These are phyloP conservation scores for Karstenula rhodostoma DNA, from an alignment of 2,329 filamentous ascomycete genomes.

Conservation along the genomic window DNA sequence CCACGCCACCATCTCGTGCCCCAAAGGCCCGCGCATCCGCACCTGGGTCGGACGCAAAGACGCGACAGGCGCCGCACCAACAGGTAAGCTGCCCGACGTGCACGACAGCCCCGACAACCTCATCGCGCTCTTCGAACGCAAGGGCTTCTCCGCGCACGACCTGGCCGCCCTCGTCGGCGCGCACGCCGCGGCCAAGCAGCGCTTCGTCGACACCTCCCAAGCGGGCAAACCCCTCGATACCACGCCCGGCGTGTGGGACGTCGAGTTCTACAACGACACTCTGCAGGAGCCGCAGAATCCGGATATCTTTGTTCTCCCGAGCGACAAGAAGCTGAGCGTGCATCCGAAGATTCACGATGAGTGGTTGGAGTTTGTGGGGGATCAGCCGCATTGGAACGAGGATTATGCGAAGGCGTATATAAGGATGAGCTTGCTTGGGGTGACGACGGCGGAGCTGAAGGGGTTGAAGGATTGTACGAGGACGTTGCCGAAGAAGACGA, in stretches of 20 bases:
- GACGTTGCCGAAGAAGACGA: slow-evolving; percentile 33
- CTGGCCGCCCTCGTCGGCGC: slow-evolving; percentile 65
- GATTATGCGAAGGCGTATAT: slow-evolving; percentile 45
- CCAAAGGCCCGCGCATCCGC: slow-evolving; percentile 61
- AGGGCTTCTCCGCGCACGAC: slow-evolving; percentile 60
- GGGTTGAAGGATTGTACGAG: slow-evolving; percentile 38
- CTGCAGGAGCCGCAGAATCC: slow-evolving; percentile 31
- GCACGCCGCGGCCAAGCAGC: slow-evolving; percentile 60
- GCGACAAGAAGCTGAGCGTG: slow-evolving; percentile 34
- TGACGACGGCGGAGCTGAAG: slow-evolving; percentile 25
- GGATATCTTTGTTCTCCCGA: slow-evolving; percentile 41
- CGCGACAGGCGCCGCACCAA: slow-evolving; percentile 50
- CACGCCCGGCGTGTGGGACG: slow-evolving; percentile 61
- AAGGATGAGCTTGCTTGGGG: slow-evolving; percentile 40
- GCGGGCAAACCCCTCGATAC: slow-evolving; percentile 55
- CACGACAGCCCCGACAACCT: slow-evolving; percentile 53
- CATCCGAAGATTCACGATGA: slow-evolving; percentile 40
- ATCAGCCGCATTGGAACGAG: slow-evolving; percentile 41
- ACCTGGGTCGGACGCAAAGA: slow-evolving; percentile 62
- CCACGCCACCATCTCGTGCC: slow-evolving; percentile 59
- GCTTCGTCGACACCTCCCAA: slow-evolving; percentile 53
- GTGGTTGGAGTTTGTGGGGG: slow-evolving; percentile 35
- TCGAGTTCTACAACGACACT: slow-evolving; percentile 56
- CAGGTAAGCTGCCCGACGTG: slow-evolving; percentile 57
- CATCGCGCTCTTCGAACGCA: slow-evolving; percentile 58